phyloP scores from a whole-genome alignment of 306 rosid species.

The Rosa persica region DNA sequence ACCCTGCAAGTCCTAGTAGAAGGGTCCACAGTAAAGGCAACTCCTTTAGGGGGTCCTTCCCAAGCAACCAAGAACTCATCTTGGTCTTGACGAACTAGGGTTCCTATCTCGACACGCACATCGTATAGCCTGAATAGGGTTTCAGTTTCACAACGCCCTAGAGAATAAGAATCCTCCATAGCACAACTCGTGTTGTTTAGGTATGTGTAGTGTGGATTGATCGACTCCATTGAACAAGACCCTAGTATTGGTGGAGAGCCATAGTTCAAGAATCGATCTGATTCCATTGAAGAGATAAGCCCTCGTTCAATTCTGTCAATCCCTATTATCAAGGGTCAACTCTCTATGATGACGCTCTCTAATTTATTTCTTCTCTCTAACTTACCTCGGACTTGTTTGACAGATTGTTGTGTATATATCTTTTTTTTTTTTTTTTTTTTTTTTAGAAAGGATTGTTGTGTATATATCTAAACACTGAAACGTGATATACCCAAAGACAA shows the following conservation, averaged over 20 bases:
- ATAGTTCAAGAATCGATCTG: neutral
- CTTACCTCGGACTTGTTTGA: neutral
- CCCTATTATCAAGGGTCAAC: neutral
- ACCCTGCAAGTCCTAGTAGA: slow-evolving; percentile 63
- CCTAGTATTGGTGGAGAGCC: neutral
- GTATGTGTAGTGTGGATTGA: neutral
- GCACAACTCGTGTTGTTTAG: neutral
- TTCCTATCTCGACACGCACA: slow-evolving; percentile 73
- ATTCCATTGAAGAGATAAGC: neutral
- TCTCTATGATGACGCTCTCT: neutral
- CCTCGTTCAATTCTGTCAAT: neutral
- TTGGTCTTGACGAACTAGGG: slow-evolving; percentile 33
- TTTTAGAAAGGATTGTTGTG: too few species aligned
- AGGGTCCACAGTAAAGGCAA: slow-evolving; percentile 72
- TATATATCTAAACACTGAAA: too few species aligned
- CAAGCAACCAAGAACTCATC: slow-evolving; percentile 57
- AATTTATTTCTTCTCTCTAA: neutral
- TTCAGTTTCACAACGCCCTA: neutral
- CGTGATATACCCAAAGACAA: too few species aligned
- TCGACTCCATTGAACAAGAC: neutral
- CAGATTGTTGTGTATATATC: neutral
- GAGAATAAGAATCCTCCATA: neutral
- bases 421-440: too few species aligned
- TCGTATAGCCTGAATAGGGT: slow-evolving; percentile 58
- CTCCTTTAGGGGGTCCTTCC: slow-evolving; percentile 62